Conservation (phyloP, 257 asterid genomes). For the Primulina eburnea region DNA sequence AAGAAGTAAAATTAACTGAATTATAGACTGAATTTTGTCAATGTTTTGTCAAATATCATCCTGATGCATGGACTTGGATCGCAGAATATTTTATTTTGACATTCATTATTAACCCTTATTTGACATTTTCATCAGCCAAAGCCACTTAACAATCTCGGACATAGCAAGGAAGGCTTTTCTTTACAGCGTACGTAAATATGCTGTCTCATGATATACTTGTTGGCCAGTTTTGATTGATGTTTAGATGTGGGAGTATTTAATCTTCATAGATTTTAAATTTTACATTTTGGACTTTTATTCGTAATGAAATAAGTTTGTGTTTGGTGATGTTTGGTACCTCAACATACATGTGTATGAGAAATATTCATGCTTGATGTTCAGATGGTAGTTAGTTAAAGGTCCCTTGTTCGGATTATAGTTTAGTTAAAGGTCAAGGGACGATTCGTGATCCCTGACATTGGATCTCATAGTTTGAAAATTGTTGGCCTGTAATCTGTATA, state of each 20-base stretch:
- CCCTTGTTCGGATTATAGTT: too few relatives aligned
- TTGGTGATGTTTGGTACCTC: neutral
- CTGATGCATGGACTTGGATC: slow-evolving; percentile 14
- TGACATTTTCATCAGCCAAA: slow-evolving; percentile 58
- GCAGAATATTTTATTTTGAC: neutral
- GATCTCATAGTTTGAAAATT: neutral
- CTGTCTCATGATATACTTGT: slow-evolving; percentile 17
- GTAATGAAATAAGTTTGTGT: slow-evolving; percentile 11
- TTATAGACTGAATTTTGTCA: slow-evolving; percentile 6
- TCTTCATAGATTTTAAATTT: slow-evolving; percentile 7
- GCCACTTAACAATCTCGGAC: slow-evolving; percentile 92
- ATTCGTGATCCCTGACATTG: neutral
- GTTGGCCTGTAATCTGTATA: neutral
- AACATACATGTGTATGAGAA: slow-evolving; percentile 9
- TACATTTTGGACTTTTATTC: slow-evolving; percentile 8
- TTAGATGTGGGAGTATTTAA: slow-evolving; percentile 8
- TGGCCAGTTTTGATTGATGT: slow-evolving; percentile 9
- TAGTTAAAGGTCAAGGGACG: slow-evolving; percentile 5
- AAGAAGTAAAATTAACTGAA: neutral
- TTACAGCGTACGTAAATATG: slow-evolving; percentile 71
- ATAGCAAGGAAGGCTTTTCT: slow-evolving; percentile 98
- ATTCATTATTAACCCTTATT: slow-evolving; percentile 26
- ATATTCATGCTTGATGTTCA: slow-evolving; percentile 14
- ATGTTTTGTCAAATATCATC: neutral
- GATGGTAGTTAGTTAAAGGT: slow-evolving; percentile 3